Conservation (phyloP, 129 eudicot genomes). For the Flaveria robusta region DNA sequence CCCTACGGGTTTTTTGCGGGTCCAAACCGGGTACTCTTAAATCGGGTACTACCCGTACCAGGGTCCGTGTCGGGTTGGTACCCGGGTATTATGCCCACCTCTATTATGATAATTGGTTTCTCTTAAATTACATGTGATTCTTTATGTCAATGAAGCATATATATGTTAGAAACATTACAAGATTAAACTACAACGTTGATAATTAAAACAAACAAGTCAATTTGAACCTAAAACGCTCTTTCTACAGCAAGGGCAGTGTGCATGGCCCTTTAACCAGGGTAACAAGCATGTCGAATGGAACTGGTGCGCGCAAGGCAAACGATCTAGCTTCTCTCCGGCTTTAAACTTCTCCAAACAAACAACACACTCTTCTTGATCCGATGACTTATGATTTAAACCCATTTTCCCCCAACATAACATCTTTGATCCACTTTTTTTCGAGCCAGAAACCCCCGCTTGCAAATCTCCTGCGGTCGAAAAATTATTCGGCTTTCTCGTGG, state of each 20-base stretch:
- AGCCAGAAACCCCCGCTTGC: slow-evolving; percentile 43
- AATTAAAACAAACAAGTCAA: slow-evolving; percentile 12
- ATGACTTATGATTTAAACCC: slow-evolving; percentile 48
- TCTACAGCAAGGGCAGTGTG: slow-evolving; percentile 88
- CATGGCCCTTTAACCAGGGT: slow-evolving; percentile 74
- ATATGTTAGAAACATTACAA: background rate
- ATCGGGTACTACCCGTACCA: no score
- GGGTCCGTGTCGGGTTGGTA: no score
- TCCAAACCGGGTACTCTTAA: no score
- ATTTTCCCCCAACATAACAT: slow-evolving; percentile 59
- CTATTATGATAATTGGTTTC: background rate
- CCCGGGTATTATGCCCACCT: no score
- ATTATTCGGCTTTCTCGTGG: slow-evolving; percentile 25
- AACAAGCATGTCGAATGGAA: slow-evolving; percentile 71
- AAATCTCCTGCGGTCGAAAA: slow-evolving; percentile 17
- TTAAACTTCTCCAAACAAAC: slow-evolving; percentile 79
- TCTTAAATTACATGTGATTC: background rate
- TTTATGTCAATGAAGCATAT: background rate
- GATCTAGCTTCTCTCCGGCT: slow-evolving; percentile 54
- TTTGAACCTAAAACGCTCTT: slow-evolving; percentile 34
- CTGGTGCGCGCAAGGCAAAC: slow-evolving; percentile 72
- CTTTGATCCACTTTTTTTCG: slow-evolving; percentile 55
- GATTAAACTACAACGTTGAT: slow-evolving; percentile 10
- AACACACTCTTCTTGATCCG: slow-evolving; percentile 70
- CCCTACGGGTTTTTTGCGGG: no score